phyloP scores from a whole-genome alignment of 345 rosid species.

The Hypericum perforatum region DNA sequence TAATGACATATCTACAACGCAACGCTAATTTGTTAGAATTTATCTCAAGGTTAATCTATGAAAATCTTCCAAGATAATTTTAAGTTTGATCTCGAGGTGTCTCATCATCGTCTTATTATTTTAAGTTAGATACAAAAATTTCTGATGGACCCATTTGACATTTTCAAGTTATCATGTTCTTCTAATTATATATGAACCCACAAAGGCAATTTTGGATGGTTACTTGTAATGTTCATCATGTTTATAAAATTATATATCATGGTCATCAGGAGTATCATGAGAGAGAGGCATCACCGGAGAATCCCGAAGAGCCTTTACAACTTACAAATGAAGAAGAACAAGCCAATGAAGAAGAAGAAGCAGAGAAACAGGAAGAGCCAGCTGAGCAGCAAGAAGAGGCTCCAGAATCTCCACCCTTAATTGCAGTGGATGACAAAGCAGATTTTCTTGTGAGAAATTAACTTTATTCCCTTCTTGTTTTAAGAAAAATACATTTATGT shows the following conservation, averaged over 20 bases:
- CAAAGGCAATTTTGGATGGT: too few species aligned
- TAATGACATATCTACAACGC: too few species aligned
- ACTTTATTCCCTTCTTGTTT: neutral
- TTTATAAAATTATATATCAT: neutral
- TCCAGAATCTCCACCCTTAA: conserved; percentile 41
- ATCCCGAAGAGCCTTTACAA: conserved; percentile 40
- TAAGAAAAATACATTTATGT: neutral
- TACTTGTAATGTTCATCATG: too few species aligned
- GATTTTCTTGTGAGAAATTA: conserved; percentile 50
- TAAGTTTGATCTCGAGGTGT: too few species aligned
- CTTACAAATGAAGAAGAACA: conserved; percentile 31
- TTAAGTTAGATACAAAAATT: too few species aligned
- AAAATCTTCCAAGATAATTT: too few species aligned
- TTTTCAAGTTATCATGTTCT: too few species aligned
- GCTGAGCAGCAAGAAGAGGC: conserved; percentile 25
- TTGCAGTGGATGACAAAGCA: conserved; percentile 34
- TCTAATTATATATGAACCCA: too few species aligned
- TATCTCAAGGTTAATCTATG: too few species aligned
- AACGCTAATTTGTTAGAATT: too few species aligned
- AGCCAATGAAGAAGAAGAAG: conserved; percentile 22
- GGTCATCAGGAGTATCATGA: conserved; percentile 46
- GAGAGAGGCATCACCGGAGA: conserved; percentile 20
- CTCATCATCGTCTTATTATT: too few species aligned
- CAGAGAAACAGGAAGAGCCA: conserved; percentile 32
- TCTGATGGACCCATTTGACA: too few species aligned